These are phyloP conservation scores for Geotrichum aggregatum DNA, from an alignment of 1,139 yeast species.

Conservation along the genomic window DNA sequence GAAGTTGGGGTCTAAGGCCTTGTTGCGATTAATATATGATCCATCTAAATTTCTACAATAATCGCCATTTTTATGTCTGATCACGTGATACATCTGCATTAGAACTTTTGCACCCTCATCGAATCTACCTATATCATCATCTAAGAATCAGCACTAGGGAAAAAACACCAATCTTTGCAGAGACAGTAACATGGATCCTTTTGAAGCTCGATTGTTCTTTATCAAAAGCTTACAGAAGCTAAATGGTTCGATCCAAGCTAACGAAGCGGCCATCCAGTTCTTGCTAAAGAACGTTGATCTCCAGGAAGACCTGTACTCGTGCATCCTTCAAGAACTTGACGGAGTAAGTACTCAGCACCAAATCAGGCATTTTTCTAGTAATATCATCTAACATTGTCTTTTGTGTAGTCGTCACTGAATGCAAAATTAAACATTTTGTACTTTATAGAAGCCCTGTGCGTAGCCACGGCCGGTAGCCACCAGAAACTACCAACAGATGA, in stretches of 20 bases:
- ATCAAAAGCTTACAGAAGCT: slow-evolving; percentile 55
- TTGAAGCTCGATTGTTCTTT: slow-evolving; percentile 71
- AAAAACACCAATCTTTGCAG: neutral
- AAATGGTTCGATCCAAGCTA: slow-evolving; percentile 58
- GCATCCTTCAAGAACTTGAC: slow-evolving; percentile 63
- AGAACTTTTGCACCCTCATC: too few relatives aligned
- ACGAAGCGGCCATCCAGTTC: slow-evolving; percentile 56
- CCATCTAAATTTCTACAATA: too few relatives aligned
- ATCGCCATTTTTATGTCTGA: too few relatives aligned
- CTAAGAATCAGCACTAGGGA: too few relatives aligned
- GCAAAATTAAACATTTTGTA: slow-evolving; percentile 16
- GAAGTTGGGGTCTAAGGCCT: too few relatives aligned
- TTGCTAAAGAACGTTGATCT: slow-evolving; percentile 55
- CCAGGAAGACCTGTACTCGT: slow-evolving; percentile 68
- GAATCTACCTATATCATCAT: too few relatives aligned
- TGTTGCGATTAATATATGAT: too few relatives aligned
- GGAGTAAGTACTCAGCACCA: slow-evolving; percentile 33
- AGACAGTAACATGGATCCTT: slow-evolving; percentile 59
- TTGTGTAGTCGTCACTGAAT: slow-evolving; percentile 18
- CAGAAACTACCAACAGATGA: slow-evolving; percentile 34
- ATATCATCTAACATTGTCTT: neutral
- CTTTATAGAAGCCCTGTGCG: slow-evolving; percentile 14
- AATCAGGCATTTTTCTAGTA: neutral
- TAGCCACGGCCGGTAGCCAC: slow-evolving; percentile 19
- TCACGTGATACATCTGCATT: too few relatives aligned